Conservation (phyloP, 345 rosid species). For the Eucalyptus caleyi region DNA sequence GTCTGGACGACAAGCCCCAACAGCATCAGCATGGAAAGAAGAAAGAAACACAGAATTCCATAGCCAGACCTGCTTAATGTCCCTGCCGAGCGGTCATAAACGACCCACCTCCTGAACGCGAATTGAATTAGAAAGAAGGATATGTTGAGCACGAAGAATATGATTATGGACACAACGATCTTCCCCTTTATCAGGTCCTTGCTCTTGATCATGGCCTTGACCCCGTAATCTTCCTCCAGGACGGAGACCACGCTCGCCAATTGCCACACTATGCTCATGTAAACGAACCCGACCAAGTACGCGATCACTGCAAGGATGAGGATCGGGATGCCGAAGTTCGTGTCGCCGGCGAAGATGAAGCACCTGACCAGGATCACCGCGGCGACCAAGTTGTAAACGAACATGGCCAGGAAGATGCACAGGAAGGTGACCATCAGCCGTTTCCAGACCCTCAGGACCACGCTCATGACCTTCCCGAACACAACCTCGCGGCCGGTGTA, state of each 20-base stretch:
- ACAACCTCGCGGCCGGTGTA: conserved; percentile 22
- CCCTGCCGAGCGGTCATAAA: neutral
- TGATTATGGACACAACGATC: neutral
- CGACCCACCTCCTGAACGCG: conserved; percentile 6
- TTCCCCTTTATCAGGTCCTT: conserved; percentile 27
- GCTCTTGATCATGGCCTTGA: conserved; percentile 37
- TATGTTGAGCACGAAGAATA: conserved; percentile 11
- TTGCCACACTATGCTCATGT: conserved; percentile 30
- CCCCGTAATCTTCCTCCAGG: conserved; percentile 31
- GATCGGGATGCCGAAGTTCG: neutral
- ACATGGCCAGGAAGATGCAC: conserved; percentile 3
- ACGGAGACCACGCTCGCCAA: conserved; percentile 44
- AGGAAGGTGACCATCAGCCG: conserved; percentile 34
- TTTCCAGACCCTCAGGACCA: conserved; percentile 45
- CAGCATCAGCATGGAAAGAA: conserved; percentile 13
- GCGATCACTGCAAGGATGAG: neutral
- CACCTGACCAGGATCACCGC: neutral
- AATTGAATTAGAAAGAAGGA: neutral
- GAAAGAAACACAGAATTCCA: conserved; percentile 17
- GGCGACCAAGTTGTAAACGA: conserved; percentile 10
- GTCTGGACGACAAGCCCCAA: conserved; percentile 31
- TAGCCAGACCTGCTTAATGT: conserved; percentile 2
- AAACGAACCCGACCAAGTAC: conserved; percentile 17
- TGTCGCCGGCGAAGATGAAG: neutral
- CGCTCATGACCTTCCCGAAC: conserved; percentile 24